Percentiles rank a stretch among this genome's conserved stretches.
These are phyloP conservation scores for Debaryomyces coudertii DNA, from an alignment of 1,139 yeast genomes.

Conservation along the genomic window DNA sequence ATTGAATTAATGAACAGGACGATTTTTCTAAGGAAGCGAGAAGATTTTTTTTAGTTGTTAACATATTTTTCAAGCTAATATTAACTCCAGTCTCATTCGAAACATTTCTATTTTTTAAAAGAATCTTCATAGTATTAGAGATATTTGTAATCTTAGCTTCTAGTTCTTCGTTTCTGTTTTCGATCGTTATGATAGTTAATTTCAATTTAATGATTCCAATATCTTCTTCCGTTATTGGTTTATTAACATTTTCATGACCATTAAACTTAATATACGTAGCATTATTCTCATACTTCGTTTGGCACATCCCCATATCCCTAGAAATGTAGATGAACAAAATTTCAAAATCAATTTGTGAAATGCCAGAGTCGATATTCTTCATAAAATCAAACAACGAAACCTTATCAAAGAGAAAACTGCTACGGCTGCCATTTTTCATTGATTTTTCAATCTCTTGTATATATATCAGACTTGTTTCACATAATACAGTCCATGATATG, in stretches of 20 bases:
- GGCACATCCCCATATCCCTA: conserved; percentile 25
- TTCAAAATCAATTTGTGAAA: conserved; percentile 27
- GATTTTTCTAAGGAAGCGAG: conserved; percentile 36
- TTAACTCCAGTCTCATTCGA: not conserved
- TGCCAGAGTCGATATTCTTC: conserved; percentile 12
- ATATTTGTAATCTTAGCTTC: conserved; percentile 28
- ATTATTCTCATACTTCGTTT: conserved; percentile 16
- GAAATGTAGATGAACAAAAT: conserved; percentile 30
- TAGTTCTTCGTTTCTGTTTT: conserved; percentile 23
- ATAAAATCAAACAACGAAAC: conserved; percentile 21
- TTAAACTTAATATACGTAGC: conserved; percentile 29
- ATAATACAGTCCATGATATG: conserved; percentile 29
- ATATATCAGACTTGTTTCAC: conserved; percentile 19
- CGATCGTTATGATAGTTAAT: conserved; percentile 24
- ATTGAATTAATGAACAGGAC: conserved; percentile 35
- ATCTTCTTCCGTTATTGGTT: conserved; percentile 32
- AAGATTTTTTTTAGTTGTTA: conserved; percentile 21
- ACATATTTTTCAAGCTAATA: conserved; percentile 18
- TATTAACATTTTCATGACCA: not conserved
- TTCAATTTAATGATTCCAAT: conserved; percentile 30
- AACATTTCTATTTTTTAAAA: conserved; percentile 1
- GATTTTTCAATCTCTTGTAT: conserved; percentile 13
- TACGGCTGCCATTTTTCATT: conserved; percentile 22
- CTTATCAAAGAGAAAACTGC: conserved; percentile 25
- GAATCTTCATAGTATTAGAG: conserved; percentile 18